Base-by-base conservation (phyloP, 2,329 filamentous ascomycete species). In the Seiridium unicorne region DNA sequence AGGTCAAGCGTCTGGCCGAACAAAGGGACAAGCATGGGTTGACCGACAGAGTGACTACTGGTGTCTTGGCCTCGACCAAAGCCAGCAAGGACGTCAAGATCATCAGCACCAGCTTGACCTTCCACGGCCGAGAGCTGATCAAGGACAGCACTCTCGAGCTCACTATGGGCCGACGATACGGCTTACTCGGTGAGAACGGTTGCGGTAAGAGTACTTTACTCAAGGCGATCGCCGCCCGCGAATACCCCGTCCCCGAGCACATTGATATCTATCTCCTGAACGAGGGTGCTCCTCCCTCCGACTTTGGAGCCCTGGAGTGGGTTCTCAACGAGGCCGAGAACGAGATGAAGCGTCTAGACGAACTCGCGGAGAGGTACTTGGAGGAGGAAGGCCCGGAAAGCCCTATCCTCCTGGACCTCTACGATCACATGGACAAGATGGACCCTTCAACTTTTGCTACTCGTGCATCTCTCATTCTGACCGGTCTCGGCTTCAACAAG, bases 391-490 rank as follows among this genome's bases (percentile, higher is more conserved):
- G 96, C 48, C 94, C 95, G 38, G 95, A 99, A 73, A 92, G 88
- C 75, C 92, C 92, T 36, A 82, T 96, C 59, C 83, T 99, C 54
- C 90, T 97, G 79, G 94, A 98, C 72, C 83, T 99, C 61, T 99
- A 99, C 76, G 96, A 99, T 92, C 93, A 95, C 77, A 97, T 98
- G 86, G 95, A 99, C 80, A 89, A 89, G 78, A 97, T 99, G 94
- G 96, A 99, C 72, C 95, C 95, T 53, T 96, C 93, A 44, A 99
- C 96, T 57, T 99, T 99, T 80, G 83, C 92, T 73, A 97, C 94
- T 63, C 92, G 95, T 74, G 95, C 95, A 63, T 97, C 94, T 59
- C 89, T 97, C 67, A 99, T 99, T 75, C 80, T 99, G 69, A 99
- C 95, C 59, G 95, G 95, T 93, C 90, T 99, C 61, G 95, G 95